Percentiles rank a stretch among this genome's conserved stretches.
These are phyloP conservation scores for Saturnispora sekii DNA, from an alignment of 805 yeast species.

Conservation along the genomic window DNA sequence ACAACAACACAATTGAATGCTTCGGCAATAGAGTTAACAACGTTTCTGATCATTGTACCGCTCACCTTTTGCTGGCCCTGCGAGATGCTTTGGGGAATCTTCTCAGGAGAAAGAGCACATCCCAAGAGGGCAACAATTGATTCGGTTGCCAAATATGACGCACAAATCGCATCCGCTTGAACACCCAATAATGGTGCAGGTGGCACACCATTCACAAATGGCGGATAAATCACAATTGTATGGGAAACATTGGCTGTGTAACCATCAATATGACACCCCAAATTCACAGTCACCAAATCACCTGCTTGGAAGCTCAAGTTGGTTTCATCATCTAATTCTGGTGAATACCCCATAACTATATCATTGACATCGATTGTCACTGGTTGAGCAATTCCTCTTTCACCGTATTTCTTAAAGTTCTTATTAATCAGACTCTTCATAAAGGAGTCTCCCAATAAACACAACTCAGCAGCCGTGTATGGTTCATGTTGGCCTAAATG, in stretches of 20 bases:
- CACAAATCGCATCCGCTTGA: slow-evolving; percentile 84
- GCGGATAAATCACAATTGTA: slow-evolving; percentile 76
- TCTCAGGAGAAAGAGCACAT: slow-evolving; percentile 65
- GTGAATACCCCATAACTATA: slow-evolving; percentile 69
- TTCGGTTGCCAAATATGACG: slow-evolving; percentile 82
- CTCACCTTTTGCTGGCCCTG: slow-evolving; percentile 36
- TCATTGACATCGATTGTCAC: slow-evolving; percentile 80
- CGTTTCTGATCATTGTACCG: slow-evolving; percentile 58
- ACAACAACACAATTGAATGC: slow-evolving; percentile 75
- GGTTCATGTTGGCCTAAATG: slow-evolving; percentile 45
- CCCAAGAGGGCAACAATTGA: slow-evolving; percentile 73
- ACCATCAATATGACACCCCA: slow-evolving; percentile 94
- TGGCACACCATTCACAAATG: slow-evolving; percentile 41
- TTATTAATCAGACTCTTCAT: slow-evolving; percentile 48
- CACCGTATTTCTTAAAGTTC: slow-evolving; percentile 59
- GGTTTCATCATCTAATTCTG: slow-evolving; percentile 68
- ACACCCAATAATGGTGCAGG: slow-evolving; percentile 75
- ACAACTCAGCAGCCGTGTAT: slow-evolving; percentile 57
- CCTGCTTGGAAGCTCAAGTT: slow-evolving; percentile 52
- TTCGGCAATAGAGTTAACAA: slow-evolving; percentile 83
- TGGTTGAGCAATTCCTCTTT: slow-evolving; percentile 92
- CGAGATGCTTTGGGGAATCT: slow-evolving; percentile 45
- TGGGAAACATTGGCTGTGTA: slow-evolving; percentile 83
- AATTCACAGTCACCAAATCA: slow-evolving; percentile 72
- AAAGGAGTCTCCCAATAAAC: slow-evolving; percentile 74